Conservation (phyloP, 208 protist species). For the Trichomonas tenax region DNA sequence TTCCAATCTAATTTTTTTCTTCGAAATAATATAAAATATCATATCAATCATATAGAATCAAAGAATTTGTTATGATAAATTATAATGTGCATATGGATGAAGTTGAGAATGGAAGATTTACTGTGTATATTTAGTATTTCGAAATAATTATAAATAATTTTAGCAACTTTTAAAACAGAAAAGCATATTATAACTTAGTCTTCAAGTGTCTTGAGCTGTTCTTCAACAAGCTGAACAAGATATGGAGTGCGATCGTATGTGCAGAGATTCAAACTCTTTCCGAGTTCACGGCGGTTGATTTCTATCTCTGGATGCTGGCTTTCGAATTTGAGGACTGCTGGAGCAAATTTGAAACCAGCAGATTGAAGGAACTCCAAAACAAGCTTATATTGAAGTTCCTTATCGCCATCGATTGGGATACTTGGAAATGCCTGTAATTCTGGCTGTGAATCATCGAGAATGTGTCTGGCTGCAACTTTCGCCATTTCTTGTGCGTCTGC, state of each 20-base stretch:
- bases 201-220: neutral
- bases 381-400: neutral
- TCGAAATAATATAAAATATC: too few relatives aligned
- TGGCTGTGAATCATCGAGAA: neutral
- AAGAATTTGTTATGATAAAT: too few relatives aligned
- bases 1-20: too few relatives aligned
- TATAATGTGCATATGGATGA: too few relatives aligned
- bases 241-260: neutral
- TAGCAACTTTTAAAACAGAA: neutral
- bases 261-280: neutral
- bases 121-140: too few relatives aligned
- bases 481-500: neutral
- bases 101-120: too few relatives aligned
- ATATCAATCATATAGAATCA: too few relatives aligned
- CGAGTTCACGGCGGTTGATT: neutral
- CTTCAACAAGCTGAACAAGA: neutral
- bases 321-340: neutral
- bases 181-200: neutral
- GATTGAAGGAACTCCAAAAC: neutral
- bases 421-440: neutral
- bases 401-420: neutral
- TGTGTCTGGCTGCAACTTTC: neutral
- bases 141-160: too few relatives aligned
- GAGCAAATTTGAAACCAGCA: neutral
- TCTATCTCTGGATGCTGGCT: neutral